A percentile compares a stretch with the other conserved stretches of the same genome.
Evolutionary conservation across 306 rosid genomes (phyloP).

Genomic region (Mimosa bimucronata): DNA sequence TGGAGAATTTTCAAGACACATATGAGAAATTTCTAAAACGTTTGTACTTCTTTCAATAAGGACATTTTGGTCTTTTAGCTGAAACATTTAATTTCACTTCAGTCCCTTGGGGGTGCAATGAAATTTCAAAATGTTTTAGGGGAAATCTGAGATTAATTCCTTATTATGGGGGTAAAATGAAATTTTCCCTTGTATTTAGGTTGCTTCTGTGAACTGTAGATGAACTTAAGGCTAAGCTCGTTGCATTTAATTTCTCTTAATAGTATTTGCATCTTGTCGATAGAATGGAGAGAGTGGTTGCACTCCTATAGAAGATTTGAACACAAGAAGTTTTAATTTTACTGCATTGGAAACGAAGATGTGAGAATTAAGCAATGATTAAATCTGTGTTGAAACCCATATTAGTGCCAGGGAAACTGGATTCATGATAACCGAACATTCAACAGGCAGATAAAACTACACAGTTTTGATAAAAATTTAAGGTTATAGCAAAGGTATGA

Average conservation of each 20-base stretch:
- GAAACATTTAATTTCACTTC: no score
- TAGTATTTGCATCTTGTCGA: neutral
- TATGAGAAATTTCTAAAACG: no score
- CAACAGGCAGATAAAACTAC: neutral
- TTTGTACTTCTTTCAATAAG: no score
- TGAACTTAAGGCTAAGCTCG: conserved; percentile 9
- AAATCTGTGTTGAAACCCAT: neutral
- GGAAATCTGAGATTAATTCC: no score
- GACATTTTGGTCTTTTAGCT: no score
- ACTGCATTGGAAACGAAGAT: neutral
- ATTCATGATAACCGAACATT: neutral
- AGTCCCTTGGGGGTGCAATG: no score
- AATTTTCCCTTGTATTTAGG: no score
- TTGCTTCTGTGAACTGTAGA: conserved; percentile 35
- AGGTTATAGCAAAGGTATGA: neutral
- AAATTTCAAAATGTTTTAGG: no score
- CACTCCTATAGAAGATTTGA: neutral
- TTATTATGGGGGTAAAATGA: no score
- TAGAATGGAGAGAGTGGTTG: neutral
- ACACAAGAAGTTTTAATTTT: neutral
- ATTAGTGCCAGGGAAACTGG: neutral
- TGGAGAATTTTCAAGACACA: no score
- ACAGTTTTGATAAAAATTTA: neutral
- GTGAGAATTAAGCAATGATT: neutral
- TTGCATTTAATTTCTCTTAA: conserved; percentile 18